A percentile compares a stretch with the other conserved stretches of the same genome.
Conservation (phyloP, 1,284 basidiomycete species). For the Marasmius sp. region DNA sequence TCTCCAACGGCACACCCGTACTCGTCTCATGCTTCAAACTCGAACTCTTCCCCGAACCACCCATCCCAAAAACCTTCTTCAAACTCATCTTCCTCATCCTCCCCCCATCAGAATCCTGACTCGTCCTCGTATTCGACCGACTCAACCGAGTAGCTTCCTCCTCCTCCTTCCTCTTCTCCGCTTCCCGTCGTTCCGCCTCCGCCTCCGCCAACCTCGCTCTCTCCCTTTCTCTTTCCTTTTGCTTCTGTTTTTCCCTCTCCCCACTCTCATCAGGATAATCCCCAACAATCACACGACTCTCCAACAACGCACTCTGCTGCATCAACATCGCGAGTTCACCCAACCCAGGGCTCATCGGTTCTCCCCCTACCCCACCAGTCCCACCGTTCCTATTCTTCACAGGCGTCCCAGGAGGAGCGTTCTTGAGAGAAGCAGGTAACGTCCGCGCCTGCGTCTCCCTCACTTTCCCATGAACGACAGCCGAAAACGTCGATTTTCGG, state of each 20-base stretch:
- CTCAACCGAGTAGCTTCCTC: neutral
- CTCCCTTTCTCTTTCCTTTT: conserved; percentile 8
- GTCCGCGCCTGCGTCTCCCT: conserved; percentile 25
- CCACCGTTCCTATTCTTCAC: conserved; percentile 13
- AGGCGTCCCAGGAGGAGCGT: conserved; percentile 13
- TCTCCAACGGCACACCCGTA: neutral
- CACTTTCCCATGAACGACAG: conserved; percentile 54
- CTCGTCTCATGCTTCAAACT: no score
- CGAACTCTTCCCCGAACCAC: neutral
- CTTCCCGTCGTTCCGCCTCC: no score
- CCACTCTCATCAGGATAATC: conserved; percentile 34
- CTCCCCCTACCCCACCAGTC: conserved; percentile 16
- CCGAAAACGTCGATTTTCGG: conserved; percentile 37
- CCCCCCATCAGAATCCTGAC: conserved; percentile 3
- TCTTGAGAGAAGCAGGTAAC: neutral
- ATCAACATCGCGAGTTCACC: conserved; percentile 49
- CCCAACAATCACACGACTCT: conserved; percentile 44
- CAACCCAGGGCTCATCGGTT: conserved; percentile 39
- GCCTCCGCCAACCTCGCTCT: conserved; percentile 5
- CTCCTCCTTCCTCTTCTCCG: conserved; percentile 1
- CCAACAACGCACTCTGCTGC: conserved; percentile 50
- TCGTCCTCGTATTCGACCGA: neutral
- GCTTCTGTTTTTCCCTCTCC: neutral
- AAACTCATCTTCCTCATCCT: conserved; percentile 4
- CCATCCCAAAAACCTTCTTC: conserved; percentile 2